phyloP scores from a whole-genome alignment of 2,329 filamentous ascomycete species.

The Cadophora gregata region DNA sequence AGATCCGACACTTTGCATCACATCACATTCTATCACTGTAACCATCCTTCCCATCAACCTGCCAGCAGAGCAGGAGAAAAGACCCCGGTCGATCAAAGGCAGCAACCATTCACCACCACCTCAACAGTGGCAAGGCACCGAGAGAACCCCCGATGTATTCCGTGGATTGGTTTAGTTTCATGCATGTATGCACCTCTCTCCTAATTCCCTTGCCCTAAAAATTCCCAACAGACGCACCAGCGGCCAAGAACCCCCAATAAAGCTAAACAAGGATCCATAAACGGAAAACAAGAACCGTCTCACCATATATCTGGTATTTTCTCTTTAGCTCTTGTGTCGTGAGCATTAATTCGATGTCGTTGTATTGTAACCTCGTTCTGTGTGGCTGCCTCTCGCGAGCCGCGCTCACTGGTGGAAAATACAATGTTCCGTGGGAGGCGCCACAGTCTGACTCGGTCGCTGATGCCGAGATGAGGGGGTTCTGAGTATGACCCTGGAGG shows the following conservation, averaged over 20 bases:
- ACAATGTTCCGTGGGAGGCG: background rate
- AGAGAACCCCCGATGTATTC: constrained; percentile 11
- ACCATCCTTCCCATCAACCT: background rate
- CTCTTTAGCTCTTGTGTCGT: background rate
- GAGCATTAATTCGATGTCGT: background rate
- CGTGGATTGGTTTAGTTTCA: constrained; percentile 9
- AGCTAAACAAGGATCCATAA: constrained; percentile 10
- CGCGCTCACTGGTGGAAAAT: constrained; percentile 2
- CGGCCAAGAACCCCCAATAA: background rate
- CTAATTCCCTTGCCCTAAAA: constrained; percentile 4
- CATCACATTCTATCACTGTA: background rate
- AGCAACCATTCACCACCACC: constrained; percentile 4
- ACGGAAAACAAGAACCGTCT: constrained; percentile 7
- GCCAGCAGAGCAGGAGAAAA: constrained; percentile 5
- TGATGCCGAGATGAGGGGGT: constrained; percentile 15
- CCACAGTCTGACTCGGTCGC: constrained; percentile 9
- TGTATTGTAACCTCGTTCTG: background rate
- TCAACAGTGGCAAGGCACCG: background rate
- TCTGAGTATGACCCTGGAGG: background rate
- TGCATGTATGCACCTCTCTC: constrained; percentile 8
- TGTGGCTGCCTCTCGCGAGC: constrained; percentile 8
- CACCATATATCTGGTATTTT: background rate
- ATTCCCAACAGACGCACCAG: background rate
- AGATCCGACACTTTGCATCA: constrained; percentile 1
- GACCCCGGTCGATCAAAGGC: constrained; percentile 9